A percentile compares a stretch with the other conserved stretches of the same genome.
These are phyloP conservation scores for Globisporangium paroecandrum DNA, from an alignment of 352 stramenopile genomes.

Conservation along the genomic window DNA sequence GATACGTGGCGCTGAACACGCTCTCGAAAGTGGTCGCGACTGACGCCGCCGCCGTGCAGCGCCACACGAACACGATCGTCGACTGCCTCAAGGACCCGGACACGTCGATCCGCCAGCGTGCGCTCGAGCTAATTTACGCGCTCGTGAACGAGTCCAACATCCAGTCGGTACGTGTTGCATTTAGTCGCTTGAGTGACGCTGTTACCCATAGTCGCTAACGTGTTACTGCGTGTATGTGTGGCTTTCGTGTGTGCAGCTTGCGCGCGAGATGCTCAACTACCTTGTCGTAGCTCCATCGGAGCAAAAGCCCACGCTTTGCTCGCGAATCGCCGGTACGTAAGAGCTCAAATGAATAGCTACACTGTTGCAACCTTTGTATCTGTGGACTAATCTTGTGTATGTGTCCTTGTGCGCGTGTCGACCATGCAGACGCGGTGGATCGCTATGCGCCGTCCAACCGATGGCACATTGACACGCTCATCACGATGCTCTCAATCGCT, in stretches of 20 bases:
- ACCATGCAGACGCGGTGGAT: slow-evolving; percentile 62
- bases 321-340: slow-evolving; percentile 86
- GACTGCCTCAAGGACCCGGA: slow-evolving; percentile 96
- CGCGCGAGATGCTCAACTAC: slow-evolving; percentile 99
- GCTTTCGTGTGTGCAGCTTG: slow-evolving; percentile 53
- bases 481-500: slow-evolving; percentile 98
- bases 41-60: slow-evolving; percentile 93
- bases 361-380: neutral
- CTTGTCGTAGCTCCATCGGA: slow-evolving; percentile 96
- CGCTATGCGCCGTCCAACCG: slow-evolving; percentile 77
- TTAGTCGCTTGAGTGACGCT: neutral
- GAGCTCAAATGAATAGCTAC: neutral
- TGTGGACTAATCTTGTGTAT: slow-evolving; percentile 9
- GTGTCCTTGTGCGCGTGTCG: neutral
- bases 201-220: neutral
- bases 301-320: slow-evolving; percentile 94
- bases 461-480: slow-evolving; percentile 97
- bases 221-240: neutral
- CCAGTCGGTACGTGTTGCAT: slow-evolving; percentile 50
- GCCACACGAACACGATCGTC: slow-evolving; percentile 96
- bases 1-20: slow-evolving; percentile 99
- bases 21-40: slow-evolving; percentile 90
- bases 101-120: slow-evolving; percentile 97
- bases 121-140: slow-evolving; percentile 98
- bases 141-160: slow-evolving; percentile 98